Base-by-base conservation (phyloP, 148 eudicot genomes). In the Salicornia ramosissima region DNA sequence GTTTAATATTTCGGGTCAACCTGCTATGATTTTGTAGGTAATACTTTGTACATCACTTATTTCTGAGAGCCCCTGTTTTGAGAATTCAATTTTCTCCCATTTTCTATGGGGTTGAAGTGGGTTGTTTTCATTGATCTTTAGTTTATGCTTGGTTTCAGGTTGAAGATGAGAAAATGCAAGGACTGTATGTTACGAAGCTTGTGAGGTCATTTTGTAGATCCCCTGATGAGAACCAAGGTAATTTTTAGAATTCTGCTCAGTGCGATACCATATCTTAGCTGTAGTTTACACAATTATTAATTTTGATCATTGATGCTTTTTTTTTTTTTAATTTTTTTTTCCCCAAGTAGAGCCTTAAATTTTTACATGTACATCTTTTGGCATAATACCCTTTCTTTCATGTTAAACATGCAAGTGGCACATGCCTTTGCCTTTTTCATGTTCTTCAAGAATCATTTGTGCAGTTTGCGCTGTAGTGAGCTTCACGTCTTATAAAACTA, bases 121-220 rank as follows among this genome's bases (percentile, higher is more conserved):
- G 3, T 60, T 49, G 55, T 9, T 22, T 24, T 0, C 30, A 26
- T 51, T 22, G 18, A 33, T 10, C 47, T 70, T 51, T 36, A 54
- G 55, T 60, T 69, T 80, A 39, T 74, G 50, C 69, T 47, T 77
- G 66, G 21, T 69, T 69, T 64, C 77, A 93, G 98, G 59, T 53
- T 59, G 95, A 82, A 71, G 88, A 90, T 51, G 96, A 90, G 77
- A 88, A 90, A 84, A 73, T 88, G 92, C 89, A 82, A 42, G 96
- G 98, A 53, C 80, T 90, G 28, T 79, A 88, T 80, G 83, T 86
- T n/a, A 86, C 84, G 90, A 90, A 88, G 80, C 92, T 93, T 73
- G 98, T 88, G 72, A 90, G 98, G 77, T 93, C 96, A 66, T 93
- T 93, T 69, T 90, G 95, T 73, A 74, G 95, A 71, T 86, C 96